Evolutionary conservation across 2,329 filamentous ascomycete species (phyloP).

Genomic region (Trichoderma sp.): DNA sequence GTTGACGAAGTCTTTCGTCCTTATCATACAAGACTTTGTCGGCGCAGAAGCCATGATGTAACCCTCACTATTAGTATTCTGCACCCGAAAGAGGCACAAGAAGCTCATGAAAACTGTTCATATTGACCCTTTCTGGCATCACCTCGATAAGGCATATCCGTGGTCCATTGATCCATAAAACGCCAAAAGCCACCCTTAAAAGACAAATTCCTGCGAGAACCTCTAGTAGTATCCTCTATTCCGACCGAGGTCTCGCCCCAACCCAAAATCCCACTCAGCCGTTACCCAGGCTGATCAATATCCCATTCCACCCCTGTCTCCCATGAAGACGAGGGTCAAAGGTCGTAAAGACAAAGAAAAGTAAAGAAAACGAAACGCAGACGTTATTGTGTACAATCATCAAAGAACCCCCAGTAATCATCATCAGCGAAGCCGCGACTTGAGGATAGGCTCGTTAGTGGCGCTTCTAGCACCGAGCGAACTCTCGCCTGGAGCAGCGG

Average conservation of each 20-base stretch:
- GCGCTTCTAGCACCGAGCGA: slow-evolving; percentile 44
- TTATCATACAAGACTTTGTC: neutral
- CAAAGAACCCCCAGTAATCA: too few species aligned
- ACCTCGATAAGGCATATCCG: neutral
- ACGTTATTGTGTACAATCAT: neutral
- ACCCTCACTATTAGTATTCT: neutral
- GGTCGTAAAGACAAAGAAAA: neutral
- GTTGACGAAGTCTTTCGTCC: neutral
- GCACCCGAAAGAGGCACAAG: slow-evolving; percentile 1
- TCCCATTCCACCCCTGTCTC: neutral
- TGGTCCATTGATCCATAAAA: slow-evolving; percentile 12
- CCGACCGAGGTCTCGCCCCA: slow-evolving; percentile 6
- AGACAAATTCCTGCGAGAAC: neutral
- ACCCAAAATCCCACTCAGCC: slow-evolving; percentile 1
- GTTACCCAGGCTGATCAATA: neutral
- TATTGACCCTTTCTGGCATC: slow-evolving; percentile 22
- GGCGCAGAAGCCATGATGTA: slow-evolving; percentile 1
- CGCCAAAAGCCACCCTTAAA: slow-evolving; percentile 2
- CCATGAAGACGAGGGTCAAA: neutral
- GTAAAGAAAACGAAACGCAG: neutral
- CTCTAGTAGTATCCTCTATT: neutral
- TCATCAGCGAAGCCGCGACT: slow-evolving; percentile 23
- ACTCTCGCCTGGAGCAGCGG: slow-evolving; percentile 45
- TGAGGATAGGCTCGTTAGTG: slow-evolving; percentile 23
- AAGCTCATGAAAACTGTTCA: slow-evolving; percentile 5